Conservation (phyloP, 1,284 basidiomycete species). For the Vanrija humicola region DNA sequence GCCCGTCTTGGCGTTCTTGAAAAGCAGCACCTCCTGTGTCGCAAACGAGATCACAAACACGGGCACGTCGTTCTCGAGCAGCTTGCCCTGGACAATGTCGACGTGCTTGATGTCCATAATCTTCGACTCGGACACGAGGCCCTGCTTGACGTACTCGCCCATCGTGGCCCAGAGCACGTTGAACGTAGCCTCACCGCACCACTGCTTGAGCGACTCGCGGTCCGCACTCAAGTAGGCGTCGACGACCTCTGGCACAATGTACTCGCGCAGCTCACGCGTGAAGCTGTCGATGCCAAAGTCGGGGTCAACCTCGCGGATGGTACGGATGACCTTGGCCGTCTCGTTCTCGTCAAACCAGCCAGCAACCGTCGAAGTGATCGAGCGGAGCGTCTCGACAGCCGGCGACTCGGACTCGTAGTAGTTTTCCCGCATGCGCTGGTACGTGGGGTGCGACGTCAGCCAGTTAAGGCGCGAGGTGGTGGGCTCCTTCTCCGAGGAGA, state of each 20-base stretch:
- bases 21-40: conserved; percentile 89
- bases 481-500: conserved; percentile 56
- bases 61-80: conserved; percentile 82
- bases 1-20: conserved; percentile 81
- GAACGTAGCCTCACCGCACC: conserved; percentile 98
- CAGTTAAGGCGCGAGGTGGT: conserved; percentile 53
- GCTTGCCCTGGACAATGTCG: conserved; percentile 71
- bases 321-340: conserved; percentile 84
- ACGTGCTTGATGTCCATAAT: conserved; percentile 93
- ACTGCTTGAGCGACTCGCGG: conserved; percentile 74
- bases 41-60: conserved; percentile 91
- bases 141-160: conserved; percentile 87
- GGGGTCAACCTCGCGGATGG: conserved; percentile 84
- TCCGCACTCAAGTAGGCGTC: conserved; percentile 93
- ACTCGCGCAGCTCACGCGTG: conserved; percentile 87
- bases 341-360: conserved; percentile 95
- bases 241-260: conserved; percentile 95
- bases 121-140: conserved; percentile 82
- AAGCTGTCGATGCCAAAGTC: conserved; percentile 80
- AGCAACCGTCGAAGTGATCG: conserved; percentile 78
- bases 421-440: conserved; percentile 55
- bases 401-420: conserved; percentile 96
- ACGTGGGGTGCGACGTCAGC: conserved; percentile 58
- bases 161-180: conserved; percentile 97
- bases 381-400: conserved; percentile 72